Base-by-base conservation (phyloP, 371 early-diverging fungal genomes). In the Amoeboaphelidium protococcarum region DNA sequence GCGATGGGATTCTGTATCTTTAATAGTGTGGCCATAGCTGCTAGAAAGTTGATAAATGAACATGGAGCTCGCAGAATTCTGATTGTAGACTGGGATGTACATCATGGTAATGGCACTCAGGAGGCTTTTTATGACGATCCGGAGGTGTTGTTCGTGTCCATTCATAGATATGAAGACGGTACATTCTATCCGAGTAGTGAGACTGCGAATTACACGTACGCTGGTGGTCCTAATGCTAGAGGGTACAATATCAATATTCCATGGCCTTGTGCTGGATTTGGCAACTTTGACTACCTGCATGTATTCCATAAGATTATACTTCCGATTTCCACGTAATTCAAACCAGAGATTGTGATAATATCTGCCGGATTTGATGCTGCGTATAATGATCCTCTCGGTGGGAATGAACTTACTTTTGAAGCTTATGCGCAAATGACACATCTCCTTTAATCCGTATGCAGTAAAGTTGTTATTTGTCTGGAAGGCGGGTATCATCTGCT, bases 1-100 rank as follows among this genome's bases (percentile, higher is more conserved):
- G 67, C 71, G 20, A 66, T 63, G 73, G 90, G 90, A 0, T 91
- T 86, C 45, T 91, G 89, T 52, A 40, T 90, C 6, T 70, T 73
- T 48, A 91, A 88, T 59, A 91, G 88, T 56, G 79, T 88, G 2
- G 74, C 78, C 0, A 71, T 90, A 20, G 83, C 89, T 0, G 70
- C 78, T 0, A 59, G 64, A n/a, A 64, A 73, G 25, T 56, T 78
- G 12, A 61, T 70, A 52, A 44, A 47, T 23, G 26, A 51, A 2
- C 54, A 64, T 22, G 51, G 54, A 2, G 67, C 69, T 2, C 53
- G 68, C 37, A 67, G 69, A 31, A 65, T 85, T 2, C 49, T 89
- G 58, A 76, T 91, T 42, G 56, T 91, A 12, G 92, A 91, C 55
- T 91, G 92, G 90, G 88, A 90, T 53, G 65, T 88, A n/a, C 90